Evolutionary conservation across 768 basidiomycete genomes (phyloP), one percentile per base, ranked within the genome.

Genomic region (Macrolepiota dolichaula): DNA sequence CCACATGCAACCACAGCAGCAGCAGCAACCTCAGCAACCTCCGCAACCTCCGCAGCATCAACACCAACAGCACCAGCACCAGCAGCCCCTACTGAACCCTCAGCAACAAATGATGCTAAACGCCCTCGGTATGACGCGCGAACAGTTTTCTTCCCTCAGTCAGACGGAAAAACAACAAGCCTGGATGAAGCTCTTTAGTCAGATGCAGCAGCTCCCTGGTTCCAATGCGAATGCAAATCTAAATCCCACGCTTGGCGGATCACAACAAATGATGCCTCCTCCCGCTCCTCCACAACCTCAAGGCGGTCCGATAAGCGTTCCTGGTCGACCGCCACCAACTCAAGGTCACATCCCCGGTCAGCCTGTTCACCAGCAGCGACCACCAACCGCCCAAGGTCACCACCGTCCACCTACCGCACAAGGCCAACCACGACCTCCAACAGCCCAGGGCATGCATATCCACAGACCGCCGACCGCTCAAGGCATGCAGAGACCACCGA

Each of bases 261-360:
- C 55, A 55, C 53, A 53, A 24, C 58, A 67, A 52, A 73, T 73
- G 71, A 69, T 73, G 68, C 72, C 71, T 19, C 73, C 73, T 25
- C 72, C 71, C 29, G 69, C 69, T 4, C 71, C 69, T 10, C 59
- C 59, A 47, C 59, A 60, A n/a, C 40, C 59, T 24, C 59, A 60
- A 44, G 51, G 51, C 13, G 51, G 59, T 5, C 51, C 59, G 32
- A 60, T 60, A 60, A 60, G 59, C 51, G 59, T 53, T 24, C 59
- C 59, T 17, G 51, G 51, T n/a, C 59, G 59, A 7, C 59, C 42
- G 53, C 51, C 51, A 2, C 53, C 59, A 4, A 53, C 59, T 35
- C 59, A 60, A 42, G 59, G 59, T 9, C 59, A 60, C 51, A 12
- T 4, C 5, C 32, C 19, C 25, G 32, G 44, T 35, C 55, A 57